Evolutionary conservation across 78 protist genomes (phyloP).

Genomic region (Reticulomyxa filosa): DNA sequence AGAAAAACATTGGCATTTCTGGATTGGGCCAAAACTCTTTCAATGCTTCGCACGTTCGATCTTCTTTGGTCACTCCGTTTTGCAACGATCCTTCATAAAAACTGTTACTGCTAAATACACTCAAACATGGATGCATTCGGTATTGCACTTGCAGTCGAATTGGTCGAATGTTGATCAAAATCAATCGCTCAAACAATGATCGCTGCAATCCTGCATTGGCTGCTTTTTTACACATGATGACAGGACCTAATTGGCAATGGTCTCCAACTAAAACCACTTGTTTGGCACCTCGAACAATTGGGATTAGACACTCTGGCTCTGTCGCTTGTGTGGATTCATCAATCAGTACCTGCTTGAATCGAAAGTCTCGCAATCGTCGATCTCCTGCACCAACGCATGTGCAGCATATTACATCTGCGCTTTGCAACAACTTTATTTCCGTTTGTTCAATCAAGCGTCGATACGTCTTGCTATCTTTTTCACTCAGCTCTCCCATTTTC

Average conservation of each 20-base stretch:
- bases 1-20: constrained; percentile 82
- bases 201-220: constrained; percentile 79
- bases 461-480: constrained; percentile 14
- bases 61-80: constrained; percentile 73
- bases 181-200: constrained; percentile 91
- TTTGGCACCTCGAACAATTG: constrained; percentile 77
- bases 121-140: constrained; percentile 97
- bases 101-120: constrained; percentile 80
- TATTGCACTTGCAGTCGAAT: constrained; percentile 91
- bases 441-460: not conserved
- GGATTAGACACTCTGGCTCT: constrained; percentile 95
- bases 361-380: constrained; percentile 53
- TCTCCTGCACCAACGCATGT: constrained; percentile 98
- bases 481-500: constrained; percentile 23
- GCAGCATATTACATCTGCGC: constrained; percentile 88
- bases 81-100: constrained; percentile 98
- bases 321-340: constrained; percentile 93
- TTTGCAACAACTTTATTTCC: constrained; percentile 58
- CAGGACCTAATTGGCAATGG: constrained; percentile 95
- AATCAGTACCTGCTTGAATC: constrained; percentile 70
- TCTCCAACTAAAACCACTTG: constrained; percentile 53
- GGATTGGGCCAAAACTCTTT: constrained; percentile 91
- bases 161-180: constrained; percentile 69
- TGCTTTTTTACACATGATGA: constrained; percentile 87
- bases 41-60: constrained; percentile 24